Conservation (phyloP, 176 grass and related monocot genomes). For the Bonia amplexicaulis region DNA sequence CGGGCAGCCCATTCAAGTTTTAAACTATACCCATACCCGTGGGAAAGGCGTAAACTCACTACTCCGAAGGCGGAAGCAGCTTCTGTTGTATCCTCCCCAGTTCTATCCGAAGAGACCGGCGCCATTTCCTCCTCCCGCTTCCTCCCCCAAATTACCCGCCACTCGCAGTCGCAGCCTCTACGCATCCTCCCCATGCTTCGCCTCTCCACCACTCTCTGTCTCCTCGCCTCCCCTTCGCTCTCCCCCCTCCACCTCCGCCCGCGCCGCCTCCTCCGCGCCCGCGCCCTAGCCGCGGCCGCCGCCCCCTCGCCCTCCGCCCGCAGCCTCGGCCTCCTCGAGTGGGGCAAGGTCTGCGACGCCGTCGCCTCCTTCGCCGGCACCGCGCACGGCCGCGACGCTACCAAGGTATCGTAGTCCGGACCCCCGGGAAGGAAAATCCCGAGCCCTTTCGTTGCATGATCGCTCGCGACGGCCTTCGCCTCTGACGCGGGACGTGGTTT, state of each 20-base stretch:
- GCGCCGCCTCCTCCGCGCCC: slow-evolving; percentile 11
- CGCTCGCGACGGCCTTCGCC: background rate
- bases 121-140: background rate
- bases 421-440: background rate
- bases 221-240: background rate
- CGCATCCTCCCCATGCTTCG: slow-evolving; percentile 23
- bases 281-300: background rate
- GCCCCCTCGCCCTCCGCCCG: slow-evolving; percentile 35
- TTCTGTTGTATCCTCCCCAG: background rate
- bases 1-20: background rate
- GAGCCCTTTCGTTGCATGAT: background rate
- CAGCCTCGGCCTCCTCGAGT: slow-evolving; percentile 65
- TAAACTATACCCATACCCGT: background rate
- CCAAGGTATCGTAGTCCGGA: slow-evolving; percentile 27
- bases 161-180: no score
- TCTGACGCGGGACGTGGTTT: slow-evolving; percentile 1
- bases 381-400: slow-evolving; percentile 44
- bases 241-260: background rate
- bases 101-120: slow-evolving; percentile 32
- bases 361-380: slow-evolving; percentile 68
- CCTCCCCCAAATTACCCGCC: background rate
- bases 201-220: slow-evolving; percentile 13
- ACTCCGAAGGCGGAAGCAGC: background rate
- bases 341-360: slow-evolving; percentile 62
- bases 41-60: no score